These are phyloP conservation scores for Mycena citricolor DNA, from an alignment of 1,284 basidiomycete genomes.

Conservation along the genomic window DNA sequence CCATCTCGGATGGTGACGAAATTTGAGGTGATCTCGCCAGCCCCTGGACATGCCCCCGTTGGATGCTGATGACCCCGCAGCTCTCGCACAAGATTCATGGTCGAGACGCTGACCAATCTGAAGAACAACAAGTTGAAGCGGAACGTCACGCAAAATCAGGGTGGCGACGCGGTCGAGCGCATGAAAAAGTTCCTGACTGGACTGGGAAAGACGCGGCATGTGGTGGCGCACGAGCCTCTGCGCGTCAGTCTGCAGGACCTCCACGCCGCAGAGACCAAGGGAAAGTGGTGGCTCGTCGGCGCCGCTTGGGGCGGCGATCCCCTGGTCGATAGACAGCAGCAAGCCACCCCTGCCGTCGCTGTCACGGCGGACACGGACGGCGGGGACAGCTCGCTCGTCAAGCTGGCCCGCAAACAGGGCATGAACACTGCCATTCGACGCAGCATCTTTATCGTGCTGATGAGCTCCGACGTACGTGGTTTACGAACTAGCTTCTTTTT, in stretches of 20 bases:
- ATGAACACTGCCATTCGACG: conserved; percentile 98
- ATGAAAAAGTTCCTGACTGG: conserved; percentile 84
- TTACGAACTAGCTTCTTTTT: not conserved
- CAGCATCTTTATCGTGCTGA: conserved; percentile 88
- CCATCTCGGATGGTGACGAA: conserved; percentile 57
- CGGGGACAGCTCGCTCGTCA: conserved; percentile 59
- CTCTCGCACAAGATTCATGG: conserved; percentile 88
- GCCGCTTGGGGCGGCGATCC: conserved; percentile 96
- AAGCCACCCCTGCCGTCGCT: conserved; percentile 27
- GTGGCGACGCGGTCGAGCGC: conserved; percentile 72
- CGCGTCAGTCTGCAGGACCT: conserved; percentile 86
- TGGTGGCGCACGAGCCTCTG: conserved; percentile 79
- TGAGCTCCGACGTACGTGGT: conserved; percentile 83
- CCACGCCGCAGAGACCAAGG: conserved; percentile 79
- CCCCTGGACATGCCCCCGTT: not conserved
- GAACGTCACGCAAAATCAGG: conserved; percentile 56
- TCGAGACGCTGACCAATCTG: conserved; percentile 86
- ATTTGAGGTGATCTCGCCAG: conserved; percentile 52
- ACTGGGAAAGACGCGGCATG: conserved; percentile 77
- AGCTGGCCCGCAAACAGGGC: conserved; percentile 88
- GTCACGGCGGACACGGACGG: conserved; percentile 28
- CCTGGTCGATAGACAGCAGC: conserved; percentile 64
- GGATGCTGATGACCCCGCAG: conserved; percentile 36
- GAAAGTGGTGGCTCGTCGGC: conserved; percentile 99
- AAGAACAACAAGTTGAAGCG: conserved; percentile 89